Evolutionary conservation across 306 rosid genomes (phyloP), one percentile per base, ranked within the genome.

Genomic region (Begonia fuchsioides): DNA sequence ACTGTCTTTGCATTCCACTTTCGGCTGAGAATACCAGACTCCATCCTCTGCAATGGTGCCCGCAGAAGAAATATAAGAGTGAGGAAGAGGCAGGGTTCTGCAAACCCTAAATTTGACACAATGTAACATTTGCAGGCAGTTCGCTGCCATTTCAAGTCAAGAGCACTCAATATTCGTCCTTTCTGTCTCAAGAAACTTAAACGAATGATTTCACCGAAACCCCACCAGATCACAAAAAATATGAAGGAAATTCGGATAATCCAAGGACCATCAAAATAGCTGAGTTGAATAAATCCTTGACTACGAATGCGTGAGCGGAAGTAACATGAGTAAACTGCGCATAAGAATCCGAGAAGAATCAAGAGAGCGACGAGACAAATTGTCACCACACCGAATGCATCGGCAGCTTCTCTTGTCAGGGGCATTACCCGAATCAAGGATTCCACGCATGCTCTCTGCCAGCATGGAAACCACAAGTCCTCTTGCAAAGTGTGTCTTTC

Each of bases 361-460:
- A 90, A 81, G 66, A 90, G 73, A 57, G 77, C 80, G 61, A 84
- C 97, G 53, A 90, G 77, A 73, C 87, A 84, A 66, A 90, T 67
- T 39, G 95, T 78, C 81, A 84, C 81, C 93, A 90, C 90, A 84
- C 95, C 92, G 81, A 90, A 76, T 72, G 87, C 93, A 75, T 88
- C 97, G 93, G 95, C 84, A 90, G 80, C 72, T 66, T 74, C 51
- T 64, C 92, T 90, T 70, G 95, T 70, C 97, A 59, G 97, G 95
- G 93, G 97, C 97, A 90, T 90, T 81, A 84, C 97, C 94, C 92
- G 76, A 79, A 70, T 52, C 82, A 84, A 94, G 78, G 79, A 79
- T 79, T 90, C 95, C 87, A 90, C 82, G 95, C 95, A 90, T 90
- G 86, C 97, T 90, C 87, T 79, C 95, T 71, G 80, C 82, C 93